Percentiles rank a stretch among this genome's conserved stretches.
Conservation (phyloP, 305 asterid species). For the Plantago coronopus region DNA sequence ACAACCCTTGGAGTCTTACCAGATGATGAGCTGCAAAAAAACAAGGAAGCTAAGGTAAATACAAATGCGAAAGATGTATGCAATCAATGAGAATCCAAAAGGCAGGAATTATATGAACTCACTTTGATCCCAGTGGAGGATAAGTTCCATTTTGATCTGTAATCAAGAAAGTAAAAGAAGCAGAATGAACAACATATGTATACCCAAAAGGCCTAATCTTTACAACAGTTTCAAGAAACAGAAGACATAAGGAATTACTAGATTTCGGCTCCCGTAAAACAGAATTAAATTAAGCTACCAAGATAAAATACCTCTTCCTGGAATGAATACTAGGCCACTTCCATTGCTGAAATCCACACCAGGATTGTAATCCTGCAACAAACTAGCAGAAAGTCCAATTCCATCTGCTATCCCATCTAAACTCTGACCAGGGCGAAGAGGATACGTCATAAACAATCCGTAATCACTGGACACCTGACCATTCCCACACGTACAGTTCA, state of each 20-base stretch:
- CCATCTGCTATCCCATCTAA: conserved; percentile 29
- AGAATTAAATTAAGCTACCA: too few species aligned
- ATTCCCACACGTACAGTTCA: conserved; percentile 65
- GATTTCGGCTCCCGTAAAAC: too few species aligned
- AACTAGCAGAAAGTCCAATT: conserved; percentile 31
- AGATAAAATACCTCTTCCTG: conserved; percentile 47
- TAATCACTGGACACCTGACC: conserved; percentile 42
- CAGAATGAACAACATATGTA: conserved; percentile 21
- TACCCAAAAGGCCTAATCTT: conserved; percentile 1
- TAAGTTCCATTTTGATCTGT: conserved; percentile 76
- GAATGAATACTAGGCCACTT: conserved; percentile 55
- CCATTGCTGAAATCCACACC: conserved; percentile 49
- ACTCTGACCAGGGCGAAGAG: conserved; percentile 47
- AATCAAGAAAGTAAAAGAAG: neutral
- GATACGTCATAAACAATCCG: conserved; percentile 56
- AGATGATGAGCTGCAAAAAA: too few species aligned
- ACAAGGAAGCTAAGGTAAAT: too few species aligned
- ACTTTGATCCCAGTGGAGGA: conserved; percentile 67
- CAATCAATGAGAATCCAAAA: too few species aligned
- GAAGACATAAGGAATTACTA: too few species aligned
- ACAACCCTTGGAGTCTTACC: too few species aligned
- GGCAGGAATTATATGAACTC: neutral
- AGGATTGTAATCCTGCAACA: conserved; percentile 55
- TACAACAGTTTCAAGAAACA: too few species aligned
- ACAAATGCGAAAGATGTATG: too few species aligned